Percentiles rank a stretch among this genome's conserved stretches.
phyloP scores from a whole-genome alignment of 2,329 filamentous ascomycete species.

The Coniosporium tulheliwenetii region DNA sequence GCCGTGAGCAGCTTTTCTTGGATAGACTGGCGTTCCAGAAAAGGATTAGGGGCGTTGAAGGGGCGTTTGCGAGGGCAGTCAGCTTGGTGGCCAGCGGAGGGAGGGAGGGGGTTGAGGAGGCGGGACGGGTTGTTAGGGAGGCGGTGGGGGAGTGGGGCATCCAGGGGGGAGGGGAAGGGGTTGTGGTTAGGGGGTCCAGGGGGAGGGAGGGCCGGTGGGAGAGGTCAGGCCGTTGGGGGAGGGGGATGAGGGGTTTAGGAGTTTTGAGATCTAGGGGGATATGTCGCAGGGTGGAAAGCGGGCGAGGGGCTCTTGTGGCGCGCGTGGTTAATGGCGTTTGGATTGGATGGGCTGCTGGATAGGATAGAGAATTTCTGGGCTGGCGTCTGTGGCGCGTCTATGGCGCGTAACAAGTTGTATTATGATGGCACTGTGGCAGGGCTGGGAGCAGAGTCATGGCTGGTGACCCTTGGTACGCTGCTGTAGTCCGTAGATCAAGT shows the following conservation, averaged over 20 bases:
- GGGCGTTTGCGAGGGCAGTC: constrained; percentile 43
- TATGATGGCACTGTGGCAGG: too few species aligned
- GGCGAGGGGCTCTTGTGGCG: too few species aligned
- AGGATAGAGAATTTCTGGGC: too few species aligned
- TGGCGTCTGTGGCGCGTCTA: too few species aligned
- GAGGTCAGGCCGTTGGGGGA: constrained; percentile 15
- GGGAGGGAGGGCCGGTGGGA: constrained; percentile 10
- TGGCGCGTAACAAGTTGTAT: too few species aligned
- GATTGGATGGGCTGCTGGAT: too few species aligned
- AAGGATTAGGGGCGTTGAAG: constrained; percentile 69
- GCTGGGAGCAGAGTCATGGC: too few species aligned
- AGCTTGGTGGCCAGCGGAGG: background rate
- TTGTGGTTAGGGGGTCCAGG: constrained; percentile 1
- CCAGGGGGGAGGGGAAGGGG: background rate
- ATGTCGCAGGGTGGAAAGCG: too few species aligned
- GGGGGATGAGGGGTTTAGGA: constrained; percentile 16
- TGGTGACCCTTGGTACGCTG: too few species aligned
- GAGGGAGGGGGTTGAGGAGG: constrained; percentile 1
- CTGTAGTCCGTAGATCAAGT: too few species aligned
- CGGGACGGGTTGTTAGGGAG: constrained; percentile 1
- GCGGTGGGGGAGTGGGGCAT: background rate
- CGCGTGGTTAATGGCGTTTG: too few species aligned
- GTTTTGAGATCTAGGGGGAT: constrained; percentile 14
- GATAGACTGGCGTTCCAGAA: constrained; percentile 84
- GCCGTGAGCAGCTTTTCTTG: constrained; percentile 82